A percentile compares a stretch with the other conserved stretches of the same genome.
These are phyloP conservation scores for Clathrus columnatus DNA, from an alignment of 768 basidiomycete species.

Conservation along the genomic window DNA sequence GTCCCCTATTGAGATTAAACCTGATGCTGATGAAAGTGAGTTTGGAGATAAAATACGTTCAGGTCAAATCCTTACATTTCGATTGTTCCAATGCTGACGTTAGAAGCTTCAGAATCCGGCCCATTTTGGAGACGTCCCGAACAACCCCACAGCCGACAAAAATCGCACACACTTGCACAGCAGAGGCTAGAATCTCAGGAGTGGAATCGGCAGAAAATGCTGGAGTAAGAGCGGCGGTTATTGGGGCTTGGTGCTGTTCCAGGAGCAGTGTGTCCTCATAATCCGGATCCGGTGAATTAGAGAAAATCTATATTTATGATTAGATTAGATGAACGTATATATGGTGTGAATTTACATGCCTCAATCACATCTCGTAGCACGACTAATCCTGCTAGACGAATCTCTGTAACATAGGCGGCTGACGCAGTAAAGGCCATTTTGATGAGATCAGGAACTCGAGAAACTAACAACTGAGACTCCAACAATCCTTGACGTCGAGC, in stretches of 20 bases:
- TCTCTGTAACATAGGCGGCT: conserved; percentile 93
- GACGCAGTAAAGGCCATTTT: conserved; percentile 98
- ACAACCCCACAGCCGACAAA: conserved; percentile 95
- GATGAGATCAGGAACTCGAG: conserved; percentile 86
- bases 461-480: conserved; percentile 55
- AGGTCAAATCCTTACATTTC: conserved; percentile 45
- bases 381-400: conserved; percentile 81
- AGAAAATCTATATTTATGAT: conserved; percentile 59
- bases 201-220: conserved; percentile 94
- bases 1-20: conserved; percentile 79
- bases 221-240: conserved; percentile 93
- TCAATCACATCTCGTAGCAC: conserved; percentile 90
- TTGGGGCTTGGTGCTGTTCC: conserved; percentile 97
- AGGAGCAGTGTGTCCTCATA: conserved; percentile 84
- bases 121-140: conserved; percentile 86
- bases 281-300: conserved; percentile 80
- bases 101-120: conserved; percentile 82
- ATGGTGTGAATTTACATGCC: conserved; percentile 34
- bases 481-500: conserved; percentile 55
- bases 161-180: conserved; percentile 86
- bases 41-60: conserved; percentile 1
- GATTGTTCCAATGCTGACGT: conserved; percentile 85
- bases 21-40: conserved; percentile 47
- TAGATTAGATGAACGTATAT: neutral
- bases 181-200: conserved; percentile 88